Percentiles rank a stretch among this genome's conserved stretches.
phyloP scores from a whole-genome alignment of 2,329 filamentous ascomycete species.

The Chaetomiaceae sp. region DNA sequence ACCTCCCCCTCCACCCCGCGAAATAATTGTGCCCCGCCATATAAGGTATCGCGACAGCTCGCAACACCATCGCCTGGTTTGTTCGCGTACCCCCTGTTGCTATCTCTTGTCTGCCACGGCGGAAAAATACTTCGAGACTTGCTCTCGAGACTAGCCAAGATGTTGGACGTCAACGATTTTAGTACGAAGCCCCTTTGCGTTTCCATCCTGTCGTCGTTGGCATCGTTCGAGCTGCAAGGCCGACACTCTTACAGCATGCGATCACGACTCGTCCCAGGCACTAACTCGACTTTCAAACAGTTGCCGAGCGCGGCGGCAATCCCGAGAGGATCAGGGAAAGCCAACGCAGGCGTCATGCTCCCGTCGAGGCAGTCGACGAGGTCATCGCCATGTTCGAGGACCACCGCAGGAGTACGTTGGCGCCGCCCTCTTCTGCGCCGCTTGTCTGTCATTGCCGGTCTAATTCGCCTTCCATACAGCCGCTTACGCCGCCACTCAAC shows the following conservation, averaged over 20 bases:
- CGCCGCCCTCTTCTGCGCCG: neutral
- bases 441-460: conserved; percentile 55
- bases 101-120: neutral
- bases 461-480: conserved; percentile 14
- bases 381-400: conserved; percentile 83
- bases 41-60: too few species aligned
- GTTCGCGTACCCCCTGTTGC: too few species aligned
- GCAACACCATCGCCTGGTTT: too few species aligned
- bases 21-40: too few species aligned
- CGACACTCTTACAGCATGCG: conserved; percentile 5
- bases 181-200: conserved; percentile 27
- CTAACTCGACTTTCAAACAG: conserved; percentile 15
- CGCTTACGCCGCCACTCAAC: conserved; percentile 50
- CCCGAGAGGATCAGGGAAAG: conserved; percentile 88
- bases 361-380: conserved; percentile 81
- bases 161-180: conserved; percentile 75
- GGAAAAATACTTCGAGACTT: neutral
- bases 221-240: neutral
- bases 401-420: conserved; percentile 55
- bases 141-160: conserved; percentile 30
- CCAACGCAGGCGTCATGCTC: conserved; percentile 74
- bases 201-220: neutral
- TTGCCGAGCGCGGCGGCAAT: conserved; percentile 82
- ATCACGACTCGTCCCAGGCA: neutral
- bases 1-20: too few species aligned